Base-by-base conservation (phyloP, 2,329 filamentous ascomycete species). In the Penicillium janthinellum region DNA sequence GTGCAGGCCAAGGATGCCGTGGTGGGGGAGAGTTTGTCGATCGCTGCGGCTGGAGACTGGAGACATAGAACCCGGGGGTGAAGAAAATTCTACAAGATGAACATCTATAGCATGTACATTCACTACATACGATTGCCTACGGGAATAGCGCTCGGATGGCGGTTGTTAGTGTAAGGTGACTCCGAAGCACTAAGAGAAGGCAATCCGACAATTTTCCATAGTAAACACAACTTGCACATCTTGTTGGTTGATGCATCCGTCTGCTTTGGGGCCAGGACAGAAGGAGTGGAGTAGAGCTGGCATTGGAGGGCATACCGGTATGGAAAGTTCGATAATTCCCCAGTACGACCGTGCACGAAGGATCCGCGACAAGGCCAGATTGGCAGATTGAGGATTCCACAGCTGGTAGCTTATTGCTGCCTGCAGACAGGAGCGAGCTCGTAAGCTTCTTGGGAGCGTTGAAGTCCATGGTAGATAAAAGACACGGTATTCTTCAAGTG, bases 11-110 rank as follows among this genome's bases (percentile, higher is more conserved):
- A 63, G 62, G 57, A 62, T 65, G 57, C 44, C 56, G 56, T 49
- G 45, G 52, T 38, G 54, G 50, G 56, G 61, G 25, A 56, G 51
- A 63, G 64, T 61, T 58, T 64, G 66, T 22, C 58, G 63, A 67
- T 68, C 64, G 28, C 54, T 56, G 50, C 56, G 44, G 58, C 52
- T 57, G 57, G 49, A 61, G 53, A n/a, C 35, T 31, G 31, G 31
- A 31, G 31, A 31, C 6, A 31, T 31, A 8, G 31, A 7, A 7
- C 5, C 7, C 28, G 35, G 49, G 34, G 34, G 22, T 22, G n/a
- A 37, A 7, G 28, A n/a, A 50, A 8, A 28, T 31, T 31, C 25
- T 5, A 28, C n/a, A 12, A 22, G 20, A 14, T 28, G 25, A 28
- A 7, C 25, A 28, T 28, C 25, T 28, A 5, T 6, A 28, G 25